Evolutionary conservation across 2,329 filamentous ascomycete species (phyloP).

Genomic region (Dendryphion nanum): DNA sequence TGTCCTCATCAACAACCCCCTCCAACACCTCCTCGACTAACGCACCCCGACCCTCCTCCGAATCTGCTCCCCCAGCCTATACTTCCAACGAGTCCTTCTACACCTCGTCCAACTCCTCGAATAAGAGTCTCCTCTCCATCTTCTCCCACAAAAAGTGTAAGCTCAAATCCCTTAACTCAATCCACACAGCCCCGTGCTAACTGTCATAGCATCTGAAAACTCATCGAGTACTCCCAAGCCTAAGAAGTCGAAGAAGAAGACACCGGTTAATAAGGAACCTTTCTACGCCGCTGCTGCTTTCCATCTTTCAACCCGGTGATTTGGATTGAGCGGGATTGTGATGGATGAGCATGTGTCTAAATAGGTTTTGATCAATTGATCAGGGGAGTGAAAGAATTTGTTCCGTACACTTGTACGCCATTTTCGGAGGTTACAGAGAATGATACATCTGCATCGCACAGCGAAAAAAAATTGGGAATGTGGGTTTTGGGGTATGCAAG

Average conservation of each 20-base stretch:
- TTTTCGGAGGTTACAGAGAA: too few relatives aligned
- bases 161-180: not conserved
- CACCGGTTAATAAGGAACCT: not conserved
- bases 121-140: slow-evolving; percentile 13
- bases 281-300: not conserved
- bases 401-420: too few relatives aligned
- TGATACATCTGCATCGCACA: too few relatives aligned
- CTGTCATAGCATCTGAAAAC: not conserved
- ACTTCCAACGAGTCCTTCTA: not conserved
- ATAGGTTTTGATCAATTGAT: too few relatives aligned
- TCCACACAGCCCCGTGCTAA: not conserved
- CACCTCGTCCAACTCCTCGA: slow-evolving; percentile 5
- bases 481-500: too few relatives aligned
- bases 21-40: not conserved
- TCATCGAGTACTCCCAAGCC: not conserved
- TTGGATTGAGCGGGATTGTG: too few relatives aligned
- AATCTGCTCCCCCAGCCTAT: not conserved
- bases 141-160: slow-evolving; percentile 12
- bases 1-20: too few relatives aligned
- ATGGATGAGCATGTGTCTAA: too few relatives aligned
- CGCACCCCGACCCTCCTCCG: not conserved
- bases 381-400: too few relatives aligned
- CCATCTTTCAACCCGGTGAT: not conserved
- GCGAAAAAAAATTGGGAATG: too few relatives aligned
- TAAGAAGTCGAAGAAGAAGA: slow-evolving; percentile 2